Percentiles rank a stretch among this genome's conserved stretches.
Conservation (phyloP, 495 filamentous ascomycete species). For the Viridothelium virens region DNA sequence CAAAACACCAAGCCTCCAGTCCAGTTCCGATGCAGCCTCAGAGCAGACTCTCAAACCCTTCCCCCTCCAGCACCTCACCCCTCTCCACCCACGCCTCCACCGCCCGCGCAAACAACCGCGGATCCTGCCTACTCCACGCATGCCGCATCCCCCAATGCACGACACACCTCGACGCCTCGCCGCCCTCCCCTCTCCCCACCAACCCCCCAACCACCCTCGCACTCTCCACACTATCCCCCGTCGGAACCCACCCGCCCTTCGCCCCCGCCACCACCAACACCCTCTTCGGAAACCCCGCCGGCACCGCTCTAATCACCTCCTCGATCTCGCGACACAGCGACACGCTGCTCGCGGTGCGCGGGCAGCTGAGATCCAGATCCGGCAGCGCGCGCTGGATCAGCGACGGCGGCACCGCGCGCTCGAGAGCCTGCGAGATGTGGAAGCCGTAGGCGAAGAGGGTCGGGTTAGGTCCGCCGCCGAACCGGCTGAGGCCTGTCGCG, state of each 20-base stretch:
- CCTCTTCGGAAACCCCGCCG: conserved; percentile 15
- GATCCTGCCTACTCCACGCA: conserved; percentile 22
- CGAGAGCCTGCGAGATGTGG: background rate
- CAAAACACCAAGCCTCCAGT: too few relatives aligned
- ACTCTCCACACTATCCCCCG: conserved; percentile 14
- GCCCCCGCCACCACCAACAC: conserved; percentile 20
- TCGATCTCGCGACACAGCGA: conserved; percentile 14
- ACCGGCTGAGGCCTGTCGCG: conserved; percentile 10
- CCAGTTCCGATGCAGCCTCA: background rate
- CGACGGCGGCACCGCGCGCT: conserved; percentile 4
- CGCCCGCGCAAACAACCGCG: conserved; percentile 18
- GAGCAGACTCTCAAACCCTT: background rate
- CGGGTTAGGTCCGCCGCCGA: background rate
- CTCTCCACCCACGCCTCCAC: conserved; percentile 6
- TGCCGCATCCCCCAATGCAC: conserved; percentile 21
- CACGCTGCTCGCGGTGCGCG: background rate
- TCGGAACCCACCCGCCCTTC: conserved; percentile 17
- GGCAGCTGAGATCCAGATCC: conserved; percentile 14
- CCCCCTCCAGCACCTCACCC: background rate
- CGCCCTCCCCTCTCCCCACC: conserved; percentile 11
- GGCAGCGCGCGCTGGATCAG: conserved; percentile 18
- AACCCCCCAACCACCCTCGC: conserved; percentile 16
- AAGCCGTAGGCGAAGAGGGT: conserved; percentile 6
- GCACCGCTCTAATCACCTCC: conserved; percentile 11
- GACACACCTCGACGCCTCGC: conserved; percentile 1